Evolutionary conservation across 2,329 filamentous ascomycete species (phyloP).

Genomic region (Pseudocercospora cruenta): DNA sequence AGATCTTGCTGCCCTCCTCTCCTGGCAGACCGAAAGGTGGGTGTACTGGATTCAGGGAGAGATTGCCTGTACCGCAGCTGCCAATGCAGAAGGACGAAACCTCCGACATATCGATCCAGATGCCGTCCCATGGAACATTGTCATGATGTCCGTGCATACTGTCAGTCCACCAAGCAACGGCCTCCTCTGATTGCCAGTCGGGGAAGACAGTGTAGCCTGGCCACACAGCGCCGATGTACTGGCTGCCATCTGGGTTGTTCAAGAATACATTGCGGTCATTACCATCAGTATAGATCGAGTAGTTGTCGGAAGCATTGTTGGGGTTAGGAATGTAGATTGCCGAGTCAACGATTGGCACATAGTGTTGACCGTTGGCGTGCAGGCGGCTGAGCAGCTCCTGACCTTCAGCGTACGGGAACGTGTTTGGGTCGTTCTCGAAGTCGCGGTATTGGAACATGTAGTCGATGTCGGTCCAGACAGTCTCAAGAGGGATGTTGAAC

Average conservation of each 20-base stretch:
- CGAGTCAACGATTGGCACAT: constrained; percentile 63
- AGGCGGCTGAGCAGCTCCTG: constrained; percentile 57
- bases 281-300: constrained; percentile 45
- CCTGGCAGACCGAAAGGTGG: constrained; percentile 68
- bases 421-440: constrained; percentile 60
- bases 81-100: constrained; percentile 70
- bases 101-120: constrained; percentile 67
- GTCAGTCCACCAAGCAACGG: constrained; percentile 63
- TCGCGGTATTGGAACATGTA: constrained; percentile 65
- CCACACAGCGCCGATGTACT: constrained; percentile 57
- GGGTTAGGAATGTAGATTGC: constrained; percentile 75
- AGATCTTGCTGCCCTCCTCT: constrained; percentile 63
- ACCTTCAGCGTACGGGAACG: constrained; percentile 55
- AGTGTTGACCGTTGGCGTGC: constrained; percentile 60
- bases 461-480: constrained; percentile 53
- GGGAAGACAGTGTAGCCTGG: constrained; percentile 61
- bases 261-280: constrained; percentile 41
- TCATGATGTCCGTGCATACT: constrained; percentile 57
- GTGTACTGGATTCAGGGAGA: constrained; percentile 70
- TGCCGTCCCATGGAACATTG: constrained; percentile 57
- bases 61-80: constrained; percentile 68
- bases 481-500: constrained; percentile 62
- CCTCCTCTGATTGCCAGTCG: constrained; percentile 63
- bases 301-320: constrained; percentile 67
- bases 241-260: constrained; percentile 40